phyloP scores from a whole-genome alignment of 2,329 filamentous ascomycete genomes.

The Pseudogymnoascus sp. region DNA sequence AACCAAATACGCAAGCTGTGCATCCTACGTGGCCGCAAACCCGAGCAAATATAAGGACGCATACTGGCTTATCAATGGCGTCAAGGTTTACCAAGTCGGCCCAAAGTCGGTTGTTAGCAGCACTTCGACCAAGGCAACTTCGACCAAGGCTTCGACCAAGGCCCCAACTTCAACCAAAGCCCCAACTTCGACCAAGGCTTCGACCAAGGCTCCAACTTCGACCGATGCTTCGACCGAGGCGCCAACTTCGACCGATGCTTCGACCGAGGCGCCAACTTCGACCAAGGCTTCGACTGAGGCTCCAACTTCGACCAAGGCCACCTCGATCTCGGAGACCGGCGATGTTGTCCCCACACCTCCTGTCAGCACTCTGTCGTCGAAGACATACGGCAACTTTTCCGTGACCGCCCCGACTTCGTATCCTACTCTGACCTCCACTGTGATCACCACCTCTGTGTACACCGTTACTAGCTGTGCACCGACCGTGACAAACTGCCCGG shows the following conservation, averaged over 20 bases:
- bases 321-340: background rate
- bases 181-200: background rate
- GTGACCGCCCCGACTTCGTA: background rate
- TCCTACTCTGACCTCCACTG: slow-evolving; percentile 30
- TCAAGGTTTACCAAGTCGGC: slow-evolving; percentile 51
- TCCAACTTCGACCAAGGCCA: background rate
- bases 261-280: background rate
- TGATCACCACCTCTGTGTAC: slow-evolving; percentile 41
- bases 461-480: slow-evolving; percentile 44
- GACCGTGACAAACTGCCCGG: slow-evolving; percentile 44
- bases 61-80: slow-evolving; percentile 66
- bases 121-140: slow-evolving; percentile 1
- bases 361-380: background rate
- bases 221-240: background rate
- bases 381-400: slow-evolving; percentile 6
- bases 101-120: background rate
- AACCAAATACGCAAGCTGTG: slow-evolving; percentile 54
- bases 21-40: slow-evolving; percentile 62
- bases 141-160: background rate
- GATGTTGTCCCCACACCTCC: background rate
- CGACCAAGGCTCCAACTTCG: background rate
- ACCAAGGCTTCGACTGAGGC: background rate
- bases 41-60: slow-evolving; percentile 60
- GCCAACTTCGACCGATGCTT: background rate
- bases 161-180: background rate